Evolutionary conservation across 805 yeast genomes (phyloP).

Genomic region (Candida michaelii): DNA sequence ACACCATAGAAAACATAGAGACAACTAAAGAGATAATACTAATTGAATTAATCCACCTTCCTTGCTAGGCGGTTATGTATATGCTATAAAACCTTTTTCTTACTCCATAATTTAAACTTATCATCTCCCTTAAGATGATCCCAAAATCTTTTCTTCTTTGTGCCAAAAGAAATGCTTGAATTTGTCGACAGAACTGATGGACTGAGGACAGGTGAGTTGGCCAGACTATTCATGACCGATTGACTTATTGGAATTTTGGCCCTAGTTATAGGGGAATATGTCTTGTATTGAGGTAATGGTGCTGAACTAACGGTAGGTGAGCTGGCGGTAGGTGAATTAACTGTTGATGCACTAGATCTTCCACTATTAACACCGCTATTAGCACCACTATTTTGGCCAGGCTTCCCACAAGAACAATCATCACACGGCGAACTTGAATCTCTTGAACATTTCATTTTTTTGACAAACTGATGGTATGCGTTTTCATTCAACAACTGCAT

Average conservation of each 20-base stretch:
- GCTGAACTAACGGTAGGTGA: neutral
- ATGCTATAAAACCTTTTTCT: constrained; percentile 7
- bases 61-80: too few species aligned
- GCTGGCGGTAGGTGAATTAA: neutral
- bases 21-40: too few species aligned
- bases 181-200: constrained; percentile 6
- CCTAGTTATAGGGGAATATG: neutral
- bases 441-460: constrained; percentile 11
- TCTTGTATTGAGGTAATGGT: neutral
- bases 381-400: too few species aligned
- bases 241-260: constrained; percentile 2
- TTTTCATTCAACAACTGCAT: constrained; percentile 35
- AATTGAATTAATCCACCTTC: too few species aligned
- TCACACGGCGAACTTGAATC: constrained; percentile 2
- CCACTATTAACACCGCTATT: neutral
- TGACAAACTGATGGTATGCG: constrained; percentile 24
- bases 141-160: constrained; percentile 12
- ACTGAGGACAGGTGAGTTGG: constrained; percentile 4
- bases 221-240: neutral
- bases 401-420: constrained; percentile 1
- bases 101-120: constrained; percentile 14
- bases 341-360: neutral
- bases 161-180: neutral
- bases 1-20: too few species aligned
- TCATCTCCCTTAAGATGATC: constrained; percentile 17